Base-by-base conservation (phyloP, 2,329 filamentous ascomycete genomes). In the Ascochyta viciae-villosae region DNA sequence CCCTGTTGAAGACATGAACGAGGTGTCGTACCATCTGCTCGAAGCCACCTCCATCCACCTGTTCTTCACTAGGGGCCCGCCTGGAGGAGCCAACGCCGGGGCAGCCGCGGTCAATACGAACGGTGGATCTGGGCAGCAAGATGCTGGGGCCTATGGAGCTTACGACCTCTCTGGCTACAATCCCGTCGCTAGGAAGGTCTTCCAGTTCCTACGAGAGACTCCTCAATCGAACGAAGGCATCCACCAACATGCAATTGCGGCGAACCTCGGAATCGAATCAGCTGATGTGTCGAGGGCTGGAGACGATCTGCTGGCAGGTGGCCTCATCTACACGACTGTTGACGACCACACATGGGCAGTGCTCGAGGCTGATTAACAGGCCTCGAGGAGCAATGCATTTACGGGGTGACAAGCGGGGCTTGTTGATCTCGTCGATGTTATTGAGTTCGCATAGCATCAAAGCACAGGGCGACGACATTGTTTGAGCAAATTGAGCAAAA, bases 321-420 rank as follows among this genome's bases (percentile, higher is more conserved):
- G 92, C 27, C 73, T 91, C 66, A 91, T 96, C 62, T 99, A 92
- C 78, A 91, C 92, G 26, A 99, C 96, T 9, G 84, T 96, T 53
- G 92, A 98, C 77, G 94, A 98, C 70, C 85, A 91, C 76, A 98
- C 94, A 0, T 98, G 91, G 89, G 91, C 92, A 39, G 81, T 96
- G 61, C 80, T 97, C 58, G 91, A 96, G 56, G 85, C 66, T 33
- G 68, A 74, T 54, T 74, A 64, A 51, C 34, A 22, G 16, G 13
- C 23, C 8, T 27, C 24, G 15, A 53, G 34, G 40, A 37, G 15
- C 19, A 52, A 29, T 35, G 16, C 22, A 24, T 22, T 2, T 7
- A 9, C 23, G 31, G 19, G 29, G 15, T 22, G 38, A 35, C 15
- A n/a, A 31, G 26, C n/a, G 35, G 33, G 24, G 12, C 31, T 41